Conservation (phyloP, 208 protist species). For the Borovskyia barvae region DNA sequence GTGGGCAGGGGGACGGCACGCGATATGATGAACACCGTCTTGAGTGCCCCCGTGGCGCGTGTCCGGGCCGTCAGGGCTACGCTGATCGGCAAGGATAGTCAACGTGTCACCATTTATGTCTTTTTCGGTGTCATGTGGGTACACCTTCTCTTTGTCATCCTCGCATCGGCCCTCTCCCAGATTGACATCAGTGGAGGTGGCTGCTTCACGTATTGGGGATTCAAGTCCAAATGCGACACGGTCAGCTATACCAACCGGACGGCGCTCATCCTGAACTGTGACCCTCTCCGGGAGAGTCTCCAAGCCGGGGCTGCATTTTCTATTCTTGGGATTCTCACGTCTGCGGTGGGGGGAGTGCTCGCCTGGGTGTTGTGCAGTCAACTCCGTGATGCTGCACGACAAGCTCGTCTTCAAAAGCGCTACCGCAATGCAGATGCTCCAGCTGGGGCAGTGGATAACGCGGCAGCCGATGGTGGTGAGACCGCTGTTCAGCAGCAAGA, state of each 20-base stretch:
- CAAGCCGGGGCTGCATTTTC: constrained; percentile 69
- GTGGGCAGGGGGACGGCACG: constrained; percentile 9
- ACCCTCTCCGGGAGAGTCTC: constrained; percentile 18
- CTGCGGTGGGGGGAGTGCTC: constrained; percentile 13
- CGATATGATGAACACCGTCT: constrained; percentile 7
- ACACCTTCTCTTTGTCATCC: constrained; percentile 61
- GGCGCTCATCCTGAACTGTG: constrained; percentile 34
- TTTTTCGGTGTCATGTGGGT: constrained; percentile 38
- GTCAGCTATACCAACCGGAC: constrained; percentile 64
- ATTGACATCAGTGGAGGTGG: constrained; percentile 55
- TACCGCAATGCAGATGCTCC: constrained; percentile 24
- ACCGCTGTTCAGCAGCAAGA: too few relatives aligned
- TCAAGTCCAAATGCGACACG: constrained; percentile 60
- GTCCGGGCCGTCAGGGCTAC: constrained; percentile 6
- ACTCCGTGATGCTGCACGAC: constrained; percentile 19
- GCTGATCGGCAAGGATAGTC: constrained; percentile 24
- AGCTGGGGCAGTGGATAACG: too few relatives aligned
- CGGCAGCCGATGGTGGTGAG: too few relatives aligned
- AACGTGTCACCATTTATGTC: constrained; percentile 43
- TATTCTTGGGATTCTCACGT: constrained; percentile 63
- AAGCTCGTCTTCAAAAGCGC: background rate
- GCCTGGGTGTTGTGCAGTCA: constrained; percentile 46
- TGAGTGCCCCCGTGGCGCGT: constrained; percentile 7
- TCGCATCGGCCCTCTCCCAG: constrained; percentile 65
- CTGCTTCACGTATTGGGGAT: constrained; percentile 86